phyloP scores from a whole-genome alignment of 305 asterid genomes.

The Rubia balearica region DNA sequence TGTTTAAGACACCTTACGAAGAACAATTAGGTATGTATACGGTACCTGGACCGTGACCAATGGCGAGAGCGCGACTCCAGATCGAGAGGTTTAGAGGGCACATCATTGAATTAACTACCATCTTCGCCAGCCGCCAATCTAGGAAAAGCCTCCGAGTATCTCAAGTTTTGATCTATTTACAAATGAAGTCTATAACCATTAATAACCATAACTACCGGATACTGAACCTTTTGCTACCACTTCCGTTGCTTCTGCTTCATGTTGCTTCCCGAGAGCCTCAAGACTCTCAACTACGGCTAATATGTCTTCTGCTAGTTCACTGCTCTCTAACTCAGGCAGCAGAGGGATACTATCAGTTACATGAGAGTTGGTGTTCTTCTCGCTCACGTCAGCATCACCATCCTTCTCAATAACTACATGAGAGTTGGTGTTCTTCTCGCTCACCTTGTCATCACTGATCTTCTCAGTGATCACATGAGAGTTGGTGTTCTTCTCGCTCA shows the following conservation, averaged over 20 bases:
- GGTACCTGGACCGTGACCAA: slow-evolving; percentile 3
- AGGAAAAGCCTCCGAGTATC: not conserved
- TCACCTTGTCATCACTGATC: not conserved
- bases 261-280: slow-evolving; percentile 36
- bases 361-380: slow-evolving; percentile 19
- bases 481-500: no score
- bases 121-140: not conserved
- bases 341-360: slow-evolving; percentile 5
- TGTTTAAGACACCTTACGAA: not conserved
- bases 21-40: not conserved
- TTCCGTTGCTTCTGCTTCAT: slow-evolving; percentile 37
- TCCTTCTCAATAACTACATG: slow-evolving; percentile 9
- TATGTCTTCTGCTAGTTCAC: slow-evolving; percentile 26
- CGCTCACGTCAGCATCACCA: slow-evolving; percentile 24
- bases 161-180: slow-evolving; percentile 16
- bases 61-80: not conserved
- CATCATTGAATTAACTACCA: not conserved
- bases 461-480: not conserved
- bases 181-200: slow-evolving; percentile 1
- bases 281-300: slow-evolving; percentile 30
- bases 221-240: slow-evolving; percentile 18
- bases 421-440: slow-evolving; percentile 12
- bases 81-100: slow-evolving; percentile 4
- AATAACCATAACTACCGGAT: not conserved
- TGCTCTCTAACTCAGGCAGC: slow-evolving; percentile 15